Conservation (phyloP, 208 protist genomes). For the Leishmania gerbilli region DNA sequence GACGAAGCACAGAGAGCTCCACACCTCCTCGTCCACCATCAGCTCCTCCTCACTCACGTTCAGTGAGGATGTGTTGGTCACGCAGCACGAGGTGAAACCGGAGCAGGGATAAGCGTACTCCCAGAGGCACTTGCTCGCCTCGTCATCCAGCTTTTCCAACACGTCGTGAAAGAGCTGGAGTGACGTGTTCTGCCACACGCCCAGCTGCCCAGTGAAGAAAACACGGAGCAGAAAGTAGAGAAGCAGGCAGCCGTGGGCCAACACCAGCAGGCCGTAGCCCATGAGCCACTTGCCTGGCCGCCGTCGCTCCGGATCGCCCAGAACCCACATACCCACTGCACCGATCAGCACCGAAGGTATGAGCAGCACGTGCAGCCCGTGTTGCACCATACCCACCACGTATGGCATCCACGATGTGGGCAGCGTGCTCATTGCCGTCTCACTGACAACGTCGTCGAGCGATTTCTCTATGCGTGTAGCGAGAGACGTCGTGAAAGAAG, state of each 20-base stretch:
- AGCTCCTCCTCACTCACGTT: not conserved
- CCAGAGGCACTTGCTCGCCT: slow-evolving; percentile 21
- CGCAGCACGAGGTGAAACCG: slow-evolving; percentile 39
- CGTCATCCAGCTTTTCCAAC: not conserved
- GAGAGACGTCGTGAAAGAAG: slow-evolving; percentile 8
- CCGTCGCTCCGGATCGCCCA: slow-evolving; percentile 1
- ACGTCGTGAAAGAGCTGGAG: not conserved
- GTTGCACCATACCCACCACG: slow-evolving; percentile 2
- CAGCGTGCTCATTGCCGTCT: no score
- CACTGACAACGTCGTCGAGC: not conserved
- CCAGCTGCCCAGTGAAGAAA: not conserved
- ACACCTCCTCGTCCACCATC: not conserved
- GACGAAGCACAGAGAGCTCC: slow-evolving; percentile 33
- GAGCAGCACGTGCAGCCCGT: not conserved
- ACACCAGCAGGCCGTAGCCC: not conserved
- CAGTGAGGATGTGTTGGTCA: slow-evolving; percentile 38
- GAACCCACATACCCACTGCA: slow-evolving; percentile 3
- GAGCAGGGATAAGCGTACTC: slow-evolving; percentile 36
- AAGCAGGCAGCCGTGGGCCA: not conserved
- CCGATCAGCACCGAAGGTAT: not conserved
- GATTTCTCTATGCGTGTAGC: not conserved
- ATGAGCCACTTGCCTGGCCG: slow-evolving; percentile 7
- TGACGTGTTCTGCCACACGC: not conserved
- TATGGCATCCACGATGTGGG: slow-evolving; percentile 1
- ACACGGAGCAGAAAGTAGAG: slow-evolving; percentile 5